A percentile compares a stretch with the other conserved stretches of the same genome.
Evolutionary conservation across 2,329 filamentous ascomycete species (phyloP).

Genomic region (Dichotomopilus funicola): DNA sequence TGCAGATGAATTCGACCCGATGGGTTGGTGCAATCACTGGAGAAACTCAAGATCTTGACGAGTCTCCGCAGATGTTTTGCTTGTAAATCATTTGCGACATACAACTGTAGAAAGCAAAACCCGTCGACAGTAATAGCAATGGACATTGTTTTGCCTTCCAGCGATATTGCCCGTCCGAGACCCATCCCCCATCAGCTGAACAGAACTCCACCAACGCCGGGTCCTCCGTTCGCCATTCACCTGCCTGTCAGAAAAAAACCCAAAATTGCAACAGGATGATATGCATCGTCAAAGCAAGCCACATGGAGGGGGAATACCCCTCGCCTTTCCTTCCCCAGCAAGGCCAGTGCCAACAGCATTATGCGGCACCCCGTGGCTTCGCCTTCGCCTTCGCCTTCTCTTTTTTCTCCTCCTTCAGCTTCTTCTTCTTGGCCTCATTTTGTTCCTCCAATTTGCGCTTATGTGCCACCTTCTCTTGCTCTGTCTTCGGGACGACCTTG

Average conservation of each 20-base stretch:
- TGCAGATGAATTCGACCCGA: no score
- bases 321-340: background rate
- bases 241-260: background rate
- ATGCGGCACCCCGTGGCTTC: constrained; percentile 66
- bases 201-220: constrained; percentile 9
- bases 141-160: no score
- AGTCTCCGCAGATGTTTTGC: no score
- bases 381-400: constrained; percentile 87
- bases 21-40: no score
- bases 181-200: background rate
- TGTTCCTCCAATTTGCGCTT: constrained; percentile 95
- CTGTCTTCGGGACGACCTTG: constrained; percentile 83
- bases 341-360: background rate
- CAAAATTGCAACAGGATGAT: background rate
- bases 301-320: background rate
- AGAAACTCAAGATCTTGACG: no score
- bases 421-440: constrained; percentile 89
- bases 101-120: no score
- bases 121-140: no score
- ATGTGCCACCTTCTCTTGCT: constrained; percentile 72
- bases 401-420: constrained; percentile 88
- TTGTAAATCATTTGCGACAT: no score
- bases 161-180: background rate
- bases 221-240: background rate
- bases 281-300: background rate